Base-by-base conservation (phyloP, 208 protist species). In the Crithidia thermophila region DNA sequence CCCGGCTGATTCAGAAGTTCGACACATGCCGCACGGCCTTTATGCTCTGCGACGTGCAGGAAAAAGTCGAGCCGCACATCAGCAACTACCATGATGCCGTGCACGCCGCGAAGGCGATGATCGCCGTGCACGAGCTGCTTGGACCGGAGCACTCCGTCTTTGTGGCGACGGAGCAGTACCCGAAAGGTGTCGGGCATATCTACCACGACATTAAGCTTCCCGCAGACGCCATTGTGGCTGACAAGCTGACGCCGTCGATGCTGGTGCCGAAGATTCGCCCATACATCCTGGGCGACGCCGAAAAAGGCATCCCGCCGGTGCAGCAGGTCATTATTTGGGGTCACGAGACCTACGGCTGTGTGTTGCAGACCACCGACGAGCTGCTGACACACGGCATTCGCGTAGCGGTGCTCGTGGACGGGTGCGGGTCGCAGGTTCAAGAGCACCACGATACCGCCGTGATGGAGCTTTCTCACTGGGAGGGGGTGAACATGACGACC, bases 241-340 rank as follows among this genome's bases (percentile, higher is more conserved):
- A 81, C 33, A 94, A 91, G 50, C 74, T 72, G 39, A 65, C 81
- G 37, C 57, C 51, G 20, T 80, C 79, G 16, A 87, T 91, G 85
- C 67, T 89, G 11, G 62, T 79, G 9, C 68, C 69, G 5, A 61
- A 79, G 37, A 59, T 88, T 10, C 30, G 64, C 21, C 39, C 55
- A 11, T 62, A 80, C 31, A 77, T 90, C 47, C 7, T 84, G 27
- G 69, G 73, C 18, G 58, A 82, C 57, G 31, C 51, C 9, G 51
- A 43, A 28, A 28, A 46, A 1, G 74, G 79, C 39, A 57, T 84
- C 13, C 53, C 63, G 8, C 75, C 81, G 18, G 85, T 91, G 68
- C 72, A 88, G 59, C 85, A 94, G 69, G 84, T 70, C 0, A 72
- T 94, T 31, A 66, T 94, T 25, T 91, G 79, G 75, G 89, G 89